A percentile compares a stretch with the other conserved stretches of the same genome.
phyloP scores from a whole-genome alignment of 768 basidiomycete species.

The Lentinula sp. region DNA sequence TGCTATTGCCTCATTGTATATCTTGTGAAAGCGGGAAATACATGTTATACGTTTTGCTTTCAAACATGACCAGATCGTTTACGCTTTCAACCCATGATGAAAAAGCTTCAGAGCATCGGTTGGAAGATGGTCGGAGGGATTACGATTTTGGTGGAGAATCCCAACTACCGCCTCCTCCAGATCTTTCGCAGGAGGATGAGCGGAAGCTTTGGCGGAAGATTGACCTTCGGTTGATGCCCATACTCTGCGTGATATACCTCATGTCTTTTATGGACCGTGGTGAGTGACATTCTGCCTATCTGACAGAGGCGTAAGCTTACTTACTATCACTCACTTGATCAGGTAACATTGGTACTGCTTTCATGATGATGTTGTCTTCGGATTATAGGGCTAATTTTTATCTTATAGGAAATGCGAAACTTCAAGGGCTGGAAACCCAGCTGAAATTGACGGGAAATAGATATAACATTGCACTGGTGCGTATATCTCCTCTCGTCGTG shows the following conservation, averaged over 20 bases:
- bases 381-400: constrained; percentile 3
- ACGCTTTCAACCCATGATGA: background rate
- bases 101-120: background rate
- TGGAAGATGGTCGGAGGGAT: background rate
- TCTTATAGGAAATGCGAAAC: constrained; percentile 51
- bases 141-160: constrained; percentile 4
- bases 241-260: constrained; percentile 54
- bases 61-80: background rate
- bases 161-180: constrained; percentile 25
- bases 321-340: background rate
- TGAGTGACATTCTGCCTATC: constrained; percentile 13
- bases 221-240: constrained; percentile 52
- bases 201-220: constrained; percentile 51
- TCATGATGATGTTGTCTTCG: background rate
- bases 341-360: constrained; percentile 52
- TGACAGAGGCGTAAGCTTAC: background rate
- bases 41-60: background rate
- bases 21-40: too few relatives aligned
- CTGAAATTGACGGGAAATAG: constrained; percentile 50
- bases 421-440: constrained; percentile 55
- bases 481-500: constrained; percentile 7
- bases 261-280: constrained; percentile 63
- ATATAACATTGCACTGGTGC: constrained; percentile 63
- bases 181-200: constrained; percentile 43
- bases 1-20: too few relatives aligned